A percentile compares a stretch with the other conserved stretches of the same genome.
phyloP scores from a whole-genome alignment of 192 early-diverging fungal species.

The Cetraspora pellucida region DNA sequence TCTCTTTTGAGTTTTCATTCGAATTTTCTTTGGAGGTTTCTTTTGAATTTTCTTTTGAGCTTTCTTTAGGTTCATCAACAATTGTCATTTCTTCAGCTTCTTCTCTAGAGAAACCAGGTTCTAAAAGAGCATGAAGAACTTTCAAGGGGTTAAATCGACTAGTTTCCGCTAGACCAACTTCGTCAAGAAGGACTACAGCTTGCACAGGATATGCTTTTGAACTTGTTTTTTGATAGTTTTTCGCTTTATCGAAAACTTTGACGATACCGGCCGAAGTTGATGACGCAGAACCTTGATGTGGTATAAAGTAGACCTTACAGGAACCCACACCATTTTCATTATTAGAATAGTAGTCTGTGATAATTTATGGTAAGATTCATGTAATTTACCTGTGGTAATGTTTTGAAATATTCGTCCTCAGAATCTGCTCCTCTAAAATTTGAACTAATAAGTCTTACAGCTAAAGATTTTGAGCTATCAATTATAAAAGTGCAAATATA shows the following conservation, averaged over 20 bases:
- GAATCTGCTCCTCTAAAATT: conserved; percentile 33
- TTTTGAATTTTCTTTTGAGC: too few species aligned
- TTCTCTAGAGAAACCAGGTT: conserved; percentile 6
- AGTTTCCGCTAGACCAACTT: conserved; percentile 29
- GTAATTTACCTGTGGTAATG: conserved; percentile 14
- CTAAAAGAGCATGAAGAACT: conserved; percentile 27
- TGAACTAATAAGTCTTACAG: conserved; percentile 20
- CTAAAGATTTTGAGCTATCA: conserved; percentile 24
- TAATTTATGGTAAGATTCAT: too few species aligned
- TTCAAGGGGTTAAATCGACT: conserved; percentile 29
- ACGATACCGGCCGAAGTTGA: conserved; percentile 31
- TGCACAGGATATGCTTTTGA: conserved; percentile 16
- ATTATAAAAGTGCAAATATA: too few species aligned
- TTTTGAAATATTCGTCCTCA: conserved; percentile 23
- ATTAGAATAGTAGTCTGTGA: too few species aligned
- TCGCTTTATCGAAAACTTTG: conserved; percentile 29
- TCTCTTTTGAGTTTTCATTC: too few species aligned
- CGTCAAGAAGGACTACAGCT: conserved; percentile 28
- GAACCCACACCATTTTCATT: too few species aligned
- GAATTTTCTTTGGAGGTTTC: too few species aligned
- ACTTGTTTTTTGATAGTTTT: conserved; percentile 17
- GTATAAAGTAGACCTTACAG: conserved; percentile 9
- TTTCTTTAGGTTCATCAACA: background rate
- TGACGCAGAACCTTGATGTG: conserved; percentile 33
- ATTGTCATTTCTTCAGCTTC: background rate